A percentile compares a stretch with the other conserved stretches of the same genome.
Conservation (phyloP, 228 moss, liverwort and hornwort genomes). For the Sphagnum fallax region DNA sequence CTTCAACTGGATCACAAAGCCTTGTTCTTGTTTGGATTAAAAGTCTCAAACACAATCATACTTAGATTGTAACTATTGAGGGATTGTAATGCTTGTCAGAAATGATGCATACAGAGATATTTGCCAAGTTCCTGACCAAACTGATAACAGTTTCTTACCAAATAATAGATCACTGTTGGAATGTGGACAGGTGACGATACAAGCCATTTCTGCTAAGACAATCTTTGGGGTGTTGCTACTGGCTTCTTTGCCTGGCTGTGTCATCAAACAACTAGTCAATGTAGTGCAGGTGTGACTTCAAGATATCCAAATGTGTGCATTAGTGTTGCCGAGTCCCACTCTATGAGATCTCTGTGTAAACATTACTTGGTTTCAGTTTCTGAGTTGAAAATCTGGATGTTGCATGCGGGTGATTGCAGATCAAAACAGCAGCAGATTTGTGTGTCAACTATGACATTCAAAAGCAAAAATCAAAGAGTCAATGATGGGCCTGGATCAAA, state of each 20-base stretch:
- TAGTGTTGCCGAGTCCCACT: no score
- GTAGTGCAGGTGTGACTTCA: conserved; percentile 58
- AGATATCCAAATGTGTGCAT: no score
- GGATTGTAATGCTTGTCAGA: background rate
- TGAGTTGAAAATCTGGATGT: no score
- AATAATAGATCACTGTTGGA: background rate
- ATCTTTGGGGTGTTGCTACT: conserved; percentile 56
- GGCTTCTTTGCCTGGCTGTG: conserved; percentile 74
- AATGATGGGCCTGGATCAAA: conserved; percentile 9
- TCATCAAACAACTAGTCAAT: conserved; percentile 80
- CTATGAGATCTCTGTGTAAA: no score
- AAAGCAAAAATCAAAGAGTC: conserved; percentile 40
- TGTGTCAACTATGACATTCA: conserved; percentile 66
- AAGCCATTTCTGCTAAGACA: conserved; percentile 41
- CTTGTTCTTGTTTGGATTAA: background rate
- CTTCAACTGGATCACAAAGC: background rate
- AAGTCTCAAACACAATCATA: background rate
- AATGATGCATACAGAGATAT: background rate
- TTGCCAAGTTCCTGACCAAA: no score
- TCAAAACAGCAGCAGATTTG: conserved; percentile 81
- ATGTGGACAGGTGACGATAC: conserved; percentile 45
- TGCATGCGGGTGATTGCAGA: conserved; percentile 20
- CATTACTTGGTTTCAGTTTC: background rate
- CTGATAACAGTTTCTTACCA: background rate
- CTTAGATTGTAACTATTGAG: background rate